phyloP scores from a whole-genome alignment of 306 rosid species.

The Rosa persica region DNA sequence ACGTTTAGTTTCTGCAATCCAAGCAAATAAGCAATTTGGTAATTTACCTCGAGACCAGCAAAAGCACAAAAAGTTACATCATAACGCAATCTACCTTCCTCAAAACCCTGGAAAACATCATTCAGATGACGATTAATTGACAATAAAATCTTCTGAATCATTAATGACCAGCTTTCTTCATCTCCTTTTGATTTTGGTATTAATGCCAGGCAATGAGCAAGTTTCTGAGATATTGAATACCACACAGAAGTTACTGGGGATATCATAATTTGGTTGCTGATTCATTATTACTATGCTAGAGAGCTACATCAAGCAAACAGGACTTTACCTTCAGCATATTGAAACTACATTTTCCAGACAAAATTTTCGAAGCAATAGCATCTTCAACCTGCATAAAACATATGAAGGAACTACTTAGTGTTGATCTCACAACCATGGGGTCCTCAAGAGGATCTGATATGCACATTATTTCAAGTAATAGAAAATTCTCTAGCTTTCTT shows the following conservation, averaged over 20 bases:
- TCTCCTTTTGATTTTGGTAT: conserved; percentile 88
- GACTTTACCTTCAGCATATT: conserved; percentile 62
- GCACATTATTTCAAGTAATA: not conserved
- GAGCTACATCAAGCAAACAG: conserved; percentile 23
- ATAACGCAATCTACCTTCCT: conserved; percentile 60
- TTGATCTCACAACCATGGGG: not conserved
- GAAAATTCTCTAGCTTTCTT: not conserved
- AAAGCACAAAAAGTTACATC: conserved; percentile 12
- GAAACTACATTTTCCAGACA: conserved; percentile 61
- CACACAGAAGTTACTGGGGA: conserved; percentile 15
- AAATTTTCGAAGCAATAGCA: conserved; percentile 58
- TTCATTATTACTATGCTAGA: conserved; percentile 2
- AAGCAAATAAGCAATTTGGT: conserved; percentile 24
- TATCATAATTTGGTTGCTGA: conserved; percentile 6
- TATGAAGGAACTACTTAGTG: not conserved
- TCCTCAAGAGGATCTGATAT: not conserved
- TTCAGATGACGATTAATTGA: conserved; percentile 58
- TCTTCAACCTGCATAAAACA: conserved; percentile 65
- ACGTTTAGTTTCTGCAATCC: conserved; percentile 47
- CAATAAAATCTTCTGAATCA: conserved; percentile 68
- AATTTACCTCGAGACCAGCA: conserved; percentile 16
- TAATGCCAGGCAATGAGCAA: conserved; percentile 68
- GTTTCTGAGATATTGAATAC: conserved; percentile 59
- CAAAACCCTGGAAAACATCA: conserved; percentile 74
- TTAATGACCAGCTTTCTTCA: conserved; percentile 77